These are phyloP conservation scores for Alternaria dauci DNA, from an alignment of 2,329 filamentous ascomycete genomes.

Conservation along the genomic window DNA sequence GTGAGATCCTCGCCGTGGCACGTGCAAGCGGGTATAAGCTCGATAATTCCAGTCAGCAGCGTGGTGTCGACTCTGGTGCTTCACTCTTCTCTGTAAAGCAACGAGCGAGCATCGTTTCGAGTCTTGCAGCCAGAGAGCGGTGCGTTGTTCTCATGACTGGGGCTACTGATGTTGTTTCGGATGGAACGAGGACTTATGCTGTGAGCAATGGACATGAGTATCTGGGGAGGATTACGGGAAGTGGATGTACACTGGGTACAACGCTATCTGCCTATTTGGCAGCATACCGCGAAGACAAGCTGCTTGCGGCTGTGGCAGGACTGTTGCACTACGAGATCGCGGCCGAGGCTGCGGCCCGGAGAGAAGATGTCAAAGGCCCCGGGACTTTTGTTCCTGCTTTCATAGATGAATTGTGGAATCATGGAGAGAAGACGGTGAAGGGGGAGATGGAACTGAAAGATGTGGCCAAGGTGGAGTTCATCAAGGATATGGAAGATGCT, in stretches of 20 bases:
- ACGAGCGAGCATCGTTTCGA: constrained; percentile 68
- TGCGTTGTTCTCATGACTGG: constrained; percentile 86
- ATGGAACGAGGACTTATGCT: constrained; percentile 72
- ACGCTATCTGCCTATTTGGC: constrained; percentile 79
- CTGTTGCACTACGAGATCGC: constrained; percentile 81
- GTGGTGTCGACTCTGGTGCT: constrained; percentile 81
- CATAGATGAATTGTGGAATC: constrained; percentile 71
- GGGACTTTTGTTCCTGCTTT: constrained; percentile 88
- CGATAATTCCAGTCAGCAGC: constrained; percentile 64
- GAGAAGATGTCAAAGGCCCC: constrained; percentile 74
- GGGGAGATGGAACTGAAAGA: constrained; percentile 23
- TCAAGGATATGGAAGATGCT: constrained; percentile 24
- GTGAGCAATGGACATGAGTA: constrained; percentile 80
- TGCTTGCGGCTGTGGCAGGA: constrained; percentile 77
- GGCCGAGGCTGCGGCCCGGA: constrained; percentile 69
- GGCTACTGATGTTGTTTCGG: constrained; percentile 76
- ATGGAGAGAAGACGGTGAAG: constrained; percentile 23
- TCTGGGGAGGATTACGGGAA: constrained; percentile 75
- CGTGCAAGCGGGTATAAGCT: constrained; percentile 58
- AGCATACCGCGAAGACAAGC: constrained; percentile 35
- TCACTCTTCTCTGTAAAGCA: constrained; percentile 63
- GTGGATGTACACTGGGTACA: constrained; percentile 84
- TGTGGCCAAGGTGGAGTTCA: constrained; percentile 29
- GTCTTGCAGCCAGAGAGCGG: constrained; percentile 72
- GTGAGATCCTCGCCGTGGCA: constrained; percentile 79